Percentiles rank a stretch among this genome's conserved stretches.
phyloP scores from a whole-genome alignment of 2,329 filamentous ascomycete species.

The Camptophora hylomeconis region DNA sequence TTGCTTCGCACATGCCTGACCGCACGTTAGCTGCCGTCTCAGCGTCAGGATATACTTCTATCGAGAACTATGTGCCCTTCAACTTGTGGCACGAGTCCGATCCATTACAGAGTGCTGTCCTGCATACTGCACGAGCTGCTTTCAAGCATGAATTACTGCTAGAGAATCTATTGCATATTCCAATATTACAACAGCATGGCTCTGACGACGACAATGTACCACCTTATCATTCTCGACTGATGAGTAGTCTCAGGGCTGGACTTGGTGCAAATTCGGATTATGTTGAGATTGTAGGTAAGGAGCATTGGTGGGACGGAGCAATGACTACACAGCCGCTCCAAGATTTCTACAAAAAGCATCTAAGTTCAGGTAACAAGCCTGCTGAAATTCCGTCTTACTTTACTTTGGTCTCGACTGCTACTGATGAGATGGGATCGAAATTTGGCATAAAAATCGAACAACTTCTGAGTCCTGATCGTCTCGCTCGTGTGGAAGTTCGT shows the following conservation, averaged over 20 bases:
- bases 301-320: conserved; percentile 43
- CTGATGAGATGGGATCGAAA: conserved; percentile 39
- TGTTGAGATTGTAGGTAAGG: conserved; percentile 34
- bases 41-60: conserved; percentile 46
- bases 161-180: conserved; percentile 38
- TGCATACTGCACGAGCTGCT: conserved; percentile 36
- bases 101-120: conserved; percentile 33
- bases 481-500: conserved; percentile 35
- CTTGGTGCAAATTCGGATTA: conserved; percentile 32
- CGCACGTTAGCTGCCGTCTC: conserved; percentile 42
- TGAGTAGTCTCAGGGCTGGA: conserved; percentile 36
- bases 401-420: conserved; percentile 36
- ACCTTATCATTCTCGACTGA: conserved; percentile 41
- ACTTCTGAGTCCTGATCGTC: conserved; percentile 35
- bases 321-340: conserved; percentile 39
- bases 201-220: conserved; percentile 46
- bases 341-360: conserved; percentile 33
- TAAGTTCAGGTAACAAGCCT: conserved; percentile 14
- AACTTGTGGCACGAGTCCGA: conserved; percentile 42
- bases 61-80: conserved; percentile 47
- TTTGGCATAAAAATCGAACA: conserved; percentile 38
- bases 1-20: conserved; percentile 42
- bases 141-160: conserved; percentile 44
- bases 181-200: conserved; percentile 45
- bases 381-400: conserved; percentile 26